Conservation (phyloP, 495 filamentous ascomycete species). For the Margaritispora aquatica region DNA sequence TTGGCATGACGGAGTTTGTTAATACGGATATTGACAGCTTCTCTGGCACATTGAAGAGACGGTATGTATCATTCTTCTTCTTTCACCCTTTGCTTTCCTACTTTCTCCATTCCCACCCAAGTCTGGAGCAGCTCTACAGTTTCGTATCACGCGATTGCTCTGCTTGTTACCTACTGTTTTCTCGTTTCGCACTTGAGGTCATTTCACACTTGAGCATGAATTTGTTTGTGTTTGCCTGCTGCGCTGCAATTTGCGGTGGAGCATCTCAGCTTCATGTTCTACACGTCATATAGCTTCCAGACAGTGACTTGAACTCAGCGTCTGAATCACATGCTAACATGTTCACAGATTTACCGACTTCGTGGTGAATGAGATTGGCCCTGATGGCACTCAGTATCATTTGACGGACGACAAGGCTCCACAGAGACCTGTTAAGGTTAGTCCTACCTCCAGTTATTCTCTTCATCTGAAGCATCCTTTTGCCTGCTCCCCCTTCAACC, state of each 20-base stretch:
- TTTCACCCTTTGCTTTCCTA: not conserved
- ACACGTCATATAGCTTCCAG: too few species aligned
- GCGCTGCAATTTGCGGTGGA: not conserved
- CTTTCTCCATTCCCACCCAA: not conserved
- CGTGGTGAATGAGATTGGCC: slow-evolving; percentile 84
- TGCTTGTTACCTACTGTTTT: too few species aligned
- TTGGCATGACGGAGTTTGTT: slow-evolving; percentile 52
- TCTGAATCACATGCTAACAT: not conserved
- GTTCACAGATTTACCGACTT: slow-evolving; percentile 88
- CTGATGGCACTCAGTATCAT: slow-evolving; percentile 73
- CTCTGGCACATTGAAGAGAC: slow-evolving; percentile 50
- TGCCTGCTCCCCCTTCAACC: not conserved
- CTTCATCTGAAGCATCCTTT: not conserved
- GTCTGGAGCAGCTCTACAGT: too few species aligned
- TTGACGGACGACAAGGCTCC: slow-evolving; percentile 46
- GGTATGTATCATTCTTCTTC: slow-evolving; percentile 30
- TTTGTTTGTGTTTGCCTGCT: not conserved
- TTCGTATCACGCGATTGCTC: too few species aligned
- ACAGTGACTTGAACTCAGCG: not conserved
- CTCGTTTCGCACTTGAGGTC: too few species aligned
- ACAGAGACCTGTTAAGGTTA: slow-evolving; percentile 15
- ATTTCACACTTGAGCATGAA: too few species aligned
- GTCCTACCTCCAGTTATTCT: not conserved
- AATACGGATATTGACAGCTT: slow-evolving; percentile 43
- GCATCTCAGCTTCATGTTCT: too few species aligned